Conservation (phyloP, 768 basidiomycete species). For the Suillus variegatus region DNA sequence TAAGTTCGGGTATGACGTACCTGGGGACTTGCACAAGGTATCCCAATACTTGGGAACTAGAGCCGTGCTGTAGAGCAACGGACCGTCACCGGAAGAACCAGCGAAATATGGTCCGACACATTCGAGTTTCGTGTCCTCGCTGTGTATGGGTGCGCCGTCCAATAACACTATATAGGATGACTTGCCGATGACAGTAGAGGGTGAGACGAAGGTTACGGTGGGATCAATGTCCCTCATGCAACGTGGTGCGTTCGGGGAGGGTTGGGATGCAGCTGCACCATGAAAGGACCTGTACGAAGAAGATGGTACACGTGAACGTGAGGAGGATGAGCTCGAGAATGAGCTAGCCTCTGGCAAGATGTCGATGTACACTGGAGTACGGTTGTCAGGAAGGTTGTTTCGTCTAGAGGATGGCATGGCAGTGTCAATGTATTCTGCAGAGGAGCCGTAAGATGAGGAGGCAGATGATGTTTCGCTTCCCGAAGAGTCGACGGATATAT, state of each 20-base stretch:
- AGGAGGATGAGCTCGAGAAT: constrained; percentile 4
- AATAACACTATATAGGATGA: constrained; percentile 58
- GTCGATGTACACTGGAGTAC: constrained; percentile 35
- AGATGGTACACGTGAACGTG: constrained; percentile 4
- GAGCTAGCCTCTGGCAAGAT: constrained; percentile 27
- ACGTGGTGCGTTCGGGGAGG: constrained; percentile 41
- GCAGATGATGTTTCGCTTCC: constrained; percentile 21
- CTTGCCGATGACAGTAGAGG: constrained; percentile 46
- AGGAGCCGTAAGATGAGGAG: constrained; percentile 16
- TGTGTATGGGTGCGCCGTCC: constrained; percentile 50
- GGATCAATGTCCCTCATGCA: constrained; percentile 63
- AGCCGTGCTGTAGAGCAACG: constrained; percentile 56
- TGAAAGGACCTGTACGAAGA: background rate
- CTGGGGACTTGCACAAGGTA: constrained; percentile 52
- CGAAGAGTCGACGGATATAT: constrained; percentile 25
- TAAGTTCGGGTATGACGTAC: constrained; percentile 31
- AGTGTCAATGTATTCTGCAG: constrained; percentile 8
- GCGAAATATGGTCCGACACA: constrained; percentile 35
- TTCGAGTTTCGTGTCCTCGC: constrained; percentile 45
- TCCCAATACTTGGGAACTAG: constrained; percentile 70
- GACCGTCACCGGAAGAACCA: constrained; percentile 24
- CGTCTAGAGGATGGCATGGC: constrained; percentile 24
- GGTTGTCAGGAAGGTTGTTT: constrained; percentile 24
- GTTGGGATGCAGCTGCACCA: background rate
- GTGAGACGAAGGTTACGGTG: constrained; percentile 62